phyloP scores from a whole-genome alignment of 345 rosid genomes.

The Eucalyptus pauciflora region DNA sequence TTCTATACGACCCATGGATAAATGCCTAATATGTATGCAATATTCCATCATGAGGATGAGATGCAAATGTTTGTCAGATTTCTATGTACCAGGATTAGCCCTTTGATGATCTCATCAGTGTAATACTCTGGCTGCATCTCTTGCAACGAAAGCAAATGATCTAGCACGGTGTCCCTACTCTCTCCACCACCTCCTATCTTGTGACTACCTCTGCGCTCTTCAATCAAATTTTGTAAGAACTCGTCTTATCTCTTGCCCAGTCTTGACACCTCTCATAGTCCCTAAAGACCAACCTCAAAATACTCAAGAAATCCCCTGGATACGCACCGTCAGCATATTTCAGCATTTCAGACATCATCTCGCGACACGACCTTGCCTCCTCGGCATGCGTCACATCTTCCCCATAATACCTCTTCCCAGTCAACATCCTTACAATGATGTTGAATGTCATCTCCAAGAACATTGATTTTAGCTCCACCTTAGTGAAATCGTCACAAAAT shows the following conservation, averaged over 20 bases:
- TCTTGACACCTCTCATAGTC: background rate
- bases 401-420: background rate
- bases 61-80: background rate
- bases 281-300: slow-evolving; percentile 13
- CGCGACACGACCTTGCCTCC: slow-evolving; percentile 10
- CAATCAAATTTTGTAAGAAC: slow-evolving; percentile 24
- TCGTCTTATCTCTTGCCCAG: slow-evolving; percentile 7
- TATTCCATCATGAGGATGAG: too few species aligned
- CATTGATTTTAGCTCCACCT: slow-evolving; percentile 5
- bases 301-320: slow-evolving; percentile 21
- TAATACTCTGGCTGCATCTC: slow-evolving; percentile 24
- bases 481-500: background rate
- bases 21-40: too few species aligned
- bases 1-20: too few species aligned
- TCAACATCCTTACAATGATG: background rate
- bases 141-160: slow-evolving; percentile 24
- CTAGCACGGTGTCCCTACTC: slow-evolving; percentile 17
- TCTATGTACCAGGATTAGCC: slow-evolving; percentile 22
- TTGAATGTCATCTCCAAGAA: slow-evolving; percentile 3
- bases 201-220: background rate
- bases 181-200: background rate
- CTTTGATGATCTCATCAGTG: slow-evolving; percentile 34
- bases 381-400: slow-evolving; percentile 5
- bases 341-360: slow-evolving; percentile 1
- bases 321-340: slow-evolving; percentile 11